These are phyloP conservation scores for Hyphodiscus hymeniophilus DNA, from an alignment of 495 filamentous ascomycete species.

Conservation along the genomic window DNA sequence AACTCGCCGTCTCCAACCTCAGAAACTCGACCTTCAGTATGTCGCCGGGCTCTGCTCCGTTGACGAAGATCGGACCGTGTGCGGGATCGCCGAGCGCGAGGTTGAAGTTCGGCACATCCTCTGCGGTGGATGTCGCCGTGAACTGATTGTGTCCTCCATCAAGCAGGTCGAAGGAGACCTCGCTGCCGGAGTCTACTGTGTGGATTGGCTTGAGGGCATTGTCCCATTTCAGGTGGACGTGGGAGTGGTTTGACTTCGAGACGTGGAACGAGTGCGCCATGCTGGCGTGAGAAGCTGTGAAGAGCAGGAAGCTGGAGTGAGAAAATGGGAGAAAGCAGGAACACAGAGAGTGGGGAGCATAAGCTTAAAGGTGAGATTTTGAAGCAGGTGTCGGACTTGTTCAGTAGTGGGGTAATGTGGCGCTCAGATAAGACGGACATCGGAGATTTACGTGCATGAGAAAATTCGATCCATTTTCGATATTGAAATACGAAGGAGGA, in stretches of 20 bases:
- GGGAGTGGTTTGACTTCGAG: slow-evolving; percentile 23
- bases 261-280: slow-evolving; percentile 31
- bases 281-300: too few relatives aligned
- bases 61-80: slow-evolving; percentile 38
- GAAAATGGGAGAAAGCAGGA: neutral
- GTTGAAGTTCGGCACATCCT: slow-evolving; percentile 34
- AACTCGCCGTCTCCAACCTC: slow-evolving; percentile 33
- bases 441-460: too few relatives aligned
- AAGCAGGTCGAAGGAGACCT: slow-evolving; percentile 38
- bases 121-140: slow-evolving; percentile 27
- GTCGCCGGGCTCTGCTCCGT: slow-evolving; percentile 39
- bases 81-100: slow-evolving; percentile 38
- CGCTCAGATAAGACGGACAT: too few relatives aligned
- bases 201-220: slow-evolving; percentile 35
- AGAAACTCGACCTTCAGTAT: slow-evolving; percentile 41
- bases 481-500: too few relatives aligned
- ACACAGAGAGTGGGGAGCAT: neutral
- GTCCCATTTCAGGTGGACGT: slow-evolving; percentile 39
- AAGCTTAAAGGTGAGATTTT: neutral
- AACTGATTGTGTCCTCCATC: slow-evolving; percentile 46
- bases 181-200: slow-evolving; percentile 36
- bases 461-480: too few relatives aligned
- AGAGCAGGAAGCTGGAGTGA: too few relatives aligned
- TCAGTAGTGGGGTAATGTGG: too few relatives aligned
- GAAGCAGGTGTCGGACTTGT: too few relatives aligned